Evolutionary conservation across 192 early-diverging fungal species (phyloP).

Genomic region (Entophlyctis luteolus): DNA sequence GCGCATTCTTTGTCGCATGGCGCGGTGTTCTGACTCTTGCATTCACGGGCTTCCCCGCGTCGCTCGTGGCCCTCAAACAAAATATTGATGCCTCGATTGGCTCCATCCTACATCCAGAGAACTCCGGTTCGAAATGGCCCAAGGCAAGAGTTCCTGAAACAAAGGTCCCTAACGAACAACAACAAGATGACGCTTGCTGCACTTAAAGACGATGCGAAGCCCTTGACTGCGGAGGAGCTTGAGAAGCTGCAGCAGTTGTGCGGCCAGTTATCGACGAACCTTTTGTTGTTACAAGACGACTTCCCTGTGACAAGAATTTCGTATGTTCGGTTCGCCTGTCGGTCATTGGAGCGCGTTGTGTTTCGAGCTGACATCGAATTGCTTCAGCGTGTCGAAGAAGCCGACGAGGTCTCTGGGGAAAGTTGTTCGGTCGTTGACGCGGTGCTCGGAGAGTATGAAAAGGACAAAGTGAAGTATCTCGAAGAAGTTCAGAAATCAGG

Average conservation of each 20-base stretch:
- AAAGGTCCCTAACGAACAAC: not conserved
- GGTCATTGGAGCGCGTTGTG: not conserved
- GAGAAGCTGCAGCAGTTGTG: not conserved
- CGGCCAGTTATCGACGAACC: constrained; percentile 5
- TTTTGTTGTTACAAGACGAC: not conserved
- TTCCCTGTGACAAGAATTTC: constrained; percentile 5
- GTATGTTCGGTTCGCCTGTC: constrained; percentile 2
- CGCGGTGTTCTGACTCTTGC: constrained; percentile 19
- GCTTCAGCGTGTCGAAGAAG: not conserved
- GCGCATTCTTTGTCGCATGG: constrained; percentile 22
- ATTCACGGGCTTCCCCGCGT: constrained; percentile 13
- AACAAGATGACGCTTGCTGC: constrained; percentile 13
- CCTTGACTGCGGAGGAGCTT: constrained; percentile 1
- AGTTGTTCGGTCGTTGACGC: not conserved
- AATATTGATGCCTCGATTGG: not conserved
- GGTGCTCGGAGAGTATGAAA: not conserved
- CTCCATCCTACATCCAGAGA: not conserved
- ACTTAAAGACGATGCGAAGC: not conserved
- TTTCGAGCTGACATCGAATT: not conserved
- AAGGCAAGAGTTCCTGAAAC: not conserved
- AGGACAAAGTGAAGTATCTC: constrained; percentile 3
- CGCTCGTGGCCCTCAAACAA: constrained; percentile 7
- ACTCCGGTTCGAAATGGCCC: constrained; percentile 17
- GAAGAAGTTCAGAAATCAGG: not conserved
- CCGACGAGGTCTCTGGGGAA: not conserved